phyloP scores from a whole-genome alignment of 2,329 filamentous ascomycete genomes.

The Didymellaceae sp. region DNA sequence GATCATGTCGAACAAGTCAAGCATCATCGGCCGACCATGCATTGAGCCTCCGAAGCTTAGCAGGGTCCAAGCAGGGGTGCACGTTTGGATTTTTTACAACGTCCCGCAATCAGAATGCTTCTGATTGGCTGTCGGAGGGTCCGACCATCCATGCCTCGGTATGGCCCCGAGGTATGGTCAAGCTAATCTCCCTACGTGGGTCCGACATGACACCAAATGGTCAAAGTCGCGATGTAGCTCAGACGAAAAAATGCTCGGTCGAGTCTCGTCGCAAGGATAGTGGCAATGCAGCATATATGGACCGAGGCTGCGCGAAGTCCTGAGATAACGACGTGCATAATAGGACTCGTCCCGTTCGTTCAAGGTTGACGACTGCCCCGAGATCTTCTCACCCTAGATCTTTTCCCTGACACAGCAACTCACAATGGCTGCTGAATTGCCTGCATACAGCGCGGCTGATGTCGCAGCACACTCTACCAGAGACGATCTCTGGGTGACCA shows the following conservation, averaged over 20 bases:
- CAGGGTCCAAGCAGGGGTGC: conserved; percentile 14
- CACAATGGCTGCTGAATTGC: conserved; percentile 22
- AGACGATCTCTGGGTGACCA: conserved; percentile 61
- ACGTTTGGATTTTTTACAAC: conserved; percentile 7
- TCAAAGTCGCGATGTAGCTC: conserved; percentile 11
- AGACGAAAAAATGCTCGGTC: conserved; percentile 14
- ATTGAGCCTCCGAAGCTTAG: conserved; percentile 14
- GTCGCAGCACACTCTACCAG: conserved; percentile 59
- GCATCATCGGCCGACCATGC: conserved; percentile 8
- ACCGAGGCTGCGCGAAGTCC: conserved; percentile 18
- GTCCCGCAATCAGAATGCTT: neutral
- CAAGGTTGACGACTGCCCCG: conserved; percentile 7
- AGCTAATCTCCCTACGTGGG: conserved; percentile 14
- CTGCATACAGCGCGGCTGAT: conserved; percentile 41
- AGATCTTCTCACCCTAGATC: neutral
- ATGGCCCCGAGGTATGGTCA: conserved; percentile 15
- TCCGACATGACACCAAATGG: conserved; percentile 12
- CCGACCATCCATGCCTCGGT: conserved; percentile 10
- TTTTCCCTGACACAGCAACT: neutral
- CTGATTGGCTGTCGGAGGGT: conserved; percentile 11
- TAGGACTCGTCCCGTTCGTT: conserved; percentile 16
- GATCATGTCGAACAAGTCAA: conserved; percentile 11
- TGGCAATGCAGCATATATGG: conserved; percentile 10
- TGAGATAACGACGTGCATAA: conserved; percentile 16
- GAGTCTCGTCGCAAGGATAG: conserved; percentile 5